These are phyloP conservation scores for Fusarium tuaranense DNA, from an alignment of 2,329 filamentous ascomycete genomes.

Conservation along the genomic window DNA sequence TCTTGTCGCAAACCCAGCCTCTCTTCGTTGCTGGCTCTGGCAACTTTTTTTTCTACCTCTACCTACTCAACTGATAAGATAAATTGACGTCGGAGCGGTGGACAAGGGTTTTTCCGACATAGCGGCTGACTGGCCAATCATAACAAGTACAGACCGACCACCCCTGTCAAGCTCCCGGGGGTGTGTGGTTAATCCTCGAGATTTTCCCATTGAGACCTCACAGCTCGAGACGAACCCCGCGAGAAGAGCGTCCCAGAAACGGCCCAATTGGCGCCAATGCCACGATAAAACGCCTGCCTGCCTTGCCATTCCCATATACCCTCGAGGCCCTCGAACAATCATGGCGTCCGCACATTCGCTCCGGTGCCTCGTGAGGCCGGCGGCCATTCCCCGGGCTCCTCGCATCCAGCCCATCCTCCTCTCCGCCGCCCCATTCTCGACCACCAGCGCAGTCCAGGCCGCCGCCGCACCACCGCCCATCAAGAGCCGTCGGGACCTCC, in stretches of 20 bases:
- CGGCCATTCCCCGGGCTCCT: conserved; percentile 46
- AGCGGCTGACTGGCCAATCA: conserved; percentile 32
- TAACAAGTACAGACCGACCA: background rate
- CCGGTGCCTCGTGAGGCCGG: conserved; percentile 56
- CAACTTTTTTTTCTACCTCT: conserved; percentile 41
- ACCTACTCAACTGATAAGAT: conserved; percentile 42
- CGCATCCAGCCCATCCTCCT: conserved; percentile 48
- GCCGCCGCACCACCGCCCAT: conserved; percentile 45
- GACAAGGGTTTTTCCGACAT: conserved; percentile 40
- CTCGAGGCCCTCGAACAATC: conserved; percentile 12
- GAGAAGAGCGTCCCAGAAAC: conserved; percentile 38
- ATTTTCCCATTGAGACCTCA: conserved; percentile 47
- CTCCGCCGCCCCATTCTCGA: conserved; percentile 56
- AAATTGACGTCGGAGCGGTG: conserved; percentile 41
- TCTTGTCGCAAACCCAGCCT: conserved; percentile 20
- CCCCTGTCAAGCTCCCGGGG: conserved; percentile 25
- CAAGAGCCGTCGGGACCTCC: conserved; percentile 52
- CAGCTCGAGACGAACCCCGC: conserved; percentile 39
- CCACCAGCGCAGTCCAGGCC: conserved; percentile 44
- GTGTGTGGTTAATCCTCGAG: conserved; percentile 42
- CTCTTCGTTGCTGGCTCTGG: conserved; percentile 18
- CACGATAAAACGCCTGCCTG: conserved; percentile 30
- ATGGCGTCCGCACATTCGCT: conserved; percentile 57
- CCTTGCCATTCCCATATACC: conserved; percentile 5
- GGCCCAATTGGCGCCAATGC: conserved; percentile 48